Percentiles rank a stretch among this genome's conserved stretches.
phyloP scores from a whole-genome alignment of 2,329 filamentous ascomycete genomes.

The Colletotrichum liaoningense region DNA sequence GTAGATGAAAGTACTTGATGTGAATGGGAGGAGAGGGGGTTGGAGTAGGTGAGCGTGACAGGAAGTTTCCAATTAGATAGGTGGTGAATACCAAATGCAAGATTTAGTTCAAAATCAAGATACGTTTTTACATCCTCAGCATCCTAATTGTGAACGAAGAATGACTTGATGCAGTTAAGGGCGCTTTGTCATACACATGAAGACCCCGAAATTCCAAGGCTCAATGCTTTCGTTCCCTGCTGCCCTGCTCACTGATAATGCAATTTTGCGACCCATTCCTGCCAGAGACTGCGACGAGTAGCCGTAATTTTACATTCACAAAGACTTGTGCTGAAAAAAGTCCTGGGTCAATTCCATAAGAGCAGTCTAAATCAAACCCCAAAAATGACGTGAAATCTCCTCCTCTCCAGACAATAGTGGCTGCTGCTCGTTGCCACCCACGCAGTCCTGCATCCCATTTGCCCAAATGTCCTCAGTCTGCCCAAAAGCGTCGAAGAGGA shows the following conservation, averaged over 20 bases:
- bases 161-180: no score
- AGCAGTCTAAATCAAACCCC: slow-evolving; percentile 42
- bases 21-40: background rate
- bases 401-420: slow-evolving; percentile 35
- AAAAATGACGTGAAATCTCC: slow-evolving; percentile 46
- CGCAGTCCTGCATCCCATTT: slow-evolving; percentile 1
- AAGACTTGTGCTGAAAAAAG: background rate
- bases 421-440: slow-evolving; percentile 9
- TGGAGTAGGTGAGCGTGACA: background rate
- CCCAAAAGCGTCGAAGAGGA: slow-evolving; percentile 49
- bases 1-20: no score
- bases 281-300: background rate
- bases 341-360: background rate
- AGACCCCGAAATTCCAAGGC: no score
- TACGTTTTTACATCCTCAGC: no score
- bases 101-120: background rate
- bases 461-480: slow-evolving; percentile 30
- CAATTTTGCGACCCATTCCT: no score
- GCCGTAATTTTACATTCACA: background rate
- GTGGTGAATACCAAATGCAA: background rate
- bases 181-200: no score
- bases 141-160: background rate
- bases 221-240: no score
- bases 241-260: no score
- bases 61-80: background rate